phyloP scores from a whole-genome alignment of 768 basidiomycete species.

The Termitomyces sp. region DNA sequence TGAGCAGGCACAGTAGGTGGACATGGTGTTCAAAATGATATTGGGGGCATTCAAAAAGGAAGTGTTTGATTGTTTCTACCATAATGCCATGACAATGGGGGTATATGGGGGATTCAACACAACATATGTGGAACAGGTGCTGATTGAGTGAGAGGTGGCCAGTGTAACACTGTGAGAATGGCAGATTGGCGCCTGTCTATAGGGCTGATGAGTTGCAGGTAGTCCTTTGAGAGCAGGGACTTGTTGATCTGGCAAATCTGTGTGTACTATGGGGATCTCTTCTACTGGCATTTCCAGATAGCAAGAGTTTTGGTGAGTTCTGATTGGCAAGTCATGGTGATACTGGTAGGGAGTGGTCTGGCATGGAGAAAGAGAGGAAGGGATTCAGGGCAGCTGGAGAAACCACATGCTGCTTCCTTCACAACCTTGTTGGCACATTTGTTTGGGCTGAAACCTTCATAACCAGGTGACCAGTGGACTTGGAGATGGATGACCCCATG shows the following conservation, averaged over 20 bases:
- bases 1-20: too few species aligned
- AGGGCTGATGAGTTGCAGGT: not conserved
- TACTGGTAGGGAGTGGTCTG: conserved; percentile 12
- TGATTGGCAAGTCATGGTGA: conserved; percentile 3
- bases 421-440: not conserved
- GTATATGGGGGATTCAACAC: not conserved
- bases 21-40: too few species aligned
- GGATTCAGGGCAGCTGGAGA: not conserved
- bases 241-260: too few species aligned
- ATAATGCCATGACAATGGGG: too few species aligned
- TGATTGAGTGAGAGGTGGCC: not conserved
- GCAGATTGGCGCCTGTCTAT: not conserved
- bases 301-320: not conserved
- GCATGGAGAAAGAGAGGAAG: not conserved
- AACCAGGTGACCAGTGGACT: conserved; percentile 3
- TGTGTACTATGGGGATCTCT: conserved; percentile 8
- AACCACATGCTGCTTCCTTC: not conserved
- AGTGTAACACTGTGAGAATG: not conserved
- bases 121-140: not conserved
- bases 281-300: conserved; percentile 7
- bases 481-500: too few species aligned
- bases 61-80: too few species aligned
- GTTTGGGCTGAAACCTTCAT: conserved; percentile 3
- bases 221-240: not conserved
- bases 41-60: too few species aligned